Conservation (phyloP, 1,139 yeast genomes). For the Suhomyces yuchorum region DNA sequence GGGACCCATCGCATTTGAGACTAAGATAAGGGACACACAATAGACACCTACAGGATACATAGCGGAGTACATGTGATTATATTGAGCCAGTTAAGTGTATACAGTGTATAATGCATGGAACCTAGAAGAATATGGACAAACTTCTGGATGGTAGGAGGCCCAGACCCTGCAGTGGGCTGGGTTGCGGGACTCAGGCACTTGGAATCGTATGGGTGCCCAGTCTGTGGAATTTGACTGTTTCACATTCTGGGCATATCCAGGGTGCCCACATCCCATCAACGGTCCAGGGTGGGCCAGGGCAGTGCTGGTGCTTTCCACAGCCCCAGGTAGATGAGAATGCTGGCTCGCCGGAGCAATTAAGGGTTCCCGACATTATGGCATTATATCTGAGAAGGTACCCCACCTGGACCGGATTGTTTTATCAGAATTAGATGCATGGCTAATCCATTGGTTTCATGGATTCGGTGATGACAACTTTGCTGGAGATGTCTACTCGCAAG, state of each 20-base stretch:
- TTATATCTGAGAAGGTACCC: too few species aligned
- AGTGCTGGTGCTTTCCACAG: too few species aligned
- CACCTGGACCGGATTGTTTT: not conserved
- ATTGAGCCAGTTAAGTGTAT: not conserved
- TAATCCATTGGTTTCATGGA: not conserved
- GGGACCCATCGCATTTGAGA: not conserved
- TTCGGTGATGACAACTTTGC: slow-evolving; percentile 7
- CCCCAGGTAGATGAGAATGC: too few species aligned
- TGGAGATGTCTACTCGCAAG: slow-evolving; percentile 13
- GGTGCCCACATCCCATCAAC: too few species aligned
- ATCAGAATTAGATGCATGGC: not conserved
- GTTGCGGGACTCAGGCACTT: not conserved
- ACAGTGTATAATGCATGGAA: not conserved
- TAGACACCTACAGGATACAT: too few species aligned
- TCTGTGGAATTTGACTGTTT: too few species aligned
- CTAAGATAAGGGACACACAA: not conserved
- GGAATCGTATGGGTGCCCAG: too few species aligned
- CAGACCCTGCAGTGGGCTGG: not conserved
- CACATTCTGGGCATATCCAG: too few species aligned
- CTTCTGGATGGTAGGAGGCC: not conserved
- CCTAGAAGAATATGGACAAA: not conserved
- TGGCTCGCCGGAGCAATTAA: too few species aligned
- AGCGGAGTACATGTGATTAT: too few species aligned
- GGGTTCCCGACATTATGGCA: too few species aligned
- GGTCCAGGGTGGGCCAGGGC: too few species aligned